phyloP scores from a whole-genome alignment of 345 rosid species.

The Eucalyptus erythrocorys region DNA sequence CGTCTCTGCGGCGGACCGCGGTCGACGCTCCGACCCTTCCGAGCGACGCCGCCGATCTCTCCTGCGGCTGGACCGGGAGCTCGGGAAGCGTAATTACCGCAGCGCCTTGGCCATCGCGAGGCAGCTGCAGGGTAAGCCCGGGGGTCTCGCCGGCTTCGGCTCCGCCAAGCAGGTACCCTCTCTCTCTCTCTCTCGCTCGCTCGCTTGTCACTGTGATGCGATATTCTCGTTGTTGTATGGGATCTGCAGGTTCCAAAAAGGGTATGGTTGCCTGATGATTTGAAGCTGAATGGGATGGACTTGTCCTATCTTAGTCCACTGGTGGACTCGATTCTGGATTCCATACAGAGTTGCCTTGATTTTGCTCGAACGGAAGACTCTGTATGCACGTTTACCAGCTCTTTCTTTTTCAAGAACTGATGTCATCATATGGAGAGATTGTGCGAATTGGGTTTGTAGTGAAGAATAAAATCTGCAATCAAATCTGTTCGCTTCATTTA shows the following conservation, averaged over 20 bases:
- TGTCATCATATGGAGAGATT: background rate
- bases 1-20: background rate
- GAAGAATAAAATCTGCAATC: background rate
- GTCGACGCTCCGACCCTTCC: background rate
- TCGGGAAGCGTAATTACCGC: conserved; percentile 20
- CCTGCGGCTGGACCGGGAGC: conserved; percentile 31
- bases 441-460: background rate
- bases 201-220: background rate
- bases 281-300: conserved; percentile 9
- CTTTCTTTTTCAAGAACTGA: background rate
- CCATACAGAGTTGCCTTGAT: conserved; percentile 9
- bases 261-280: conserved; percentile 2
- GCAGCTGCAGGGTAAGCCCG: conserved; percentile 29
- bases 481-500: background rate
- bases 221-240: background rate
- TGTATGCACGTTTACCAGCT: background rate
- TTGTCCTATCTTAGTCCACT: conserved; percentile 4
- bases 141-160: conserved; percentile 36
- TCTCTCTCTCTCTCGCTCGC: background rate
- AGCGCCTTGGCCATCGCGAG: conserved; percentile 30
- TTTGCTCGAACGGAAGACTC: conserved; percentile 5
- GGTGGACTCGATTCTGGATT: conserved; percentile 19
- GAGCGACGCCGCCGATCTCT: conserved; percentile 24
- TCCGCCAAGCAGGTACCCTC: conserved; percentile 26
- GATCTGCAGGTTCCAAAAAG: conserved; percentile 28